These are phyloP conservation scores for Alternaria viburni DNA, from an alignment of 2,329 filamentous ascomycete species.

Conservation along the genomic window DNA sequence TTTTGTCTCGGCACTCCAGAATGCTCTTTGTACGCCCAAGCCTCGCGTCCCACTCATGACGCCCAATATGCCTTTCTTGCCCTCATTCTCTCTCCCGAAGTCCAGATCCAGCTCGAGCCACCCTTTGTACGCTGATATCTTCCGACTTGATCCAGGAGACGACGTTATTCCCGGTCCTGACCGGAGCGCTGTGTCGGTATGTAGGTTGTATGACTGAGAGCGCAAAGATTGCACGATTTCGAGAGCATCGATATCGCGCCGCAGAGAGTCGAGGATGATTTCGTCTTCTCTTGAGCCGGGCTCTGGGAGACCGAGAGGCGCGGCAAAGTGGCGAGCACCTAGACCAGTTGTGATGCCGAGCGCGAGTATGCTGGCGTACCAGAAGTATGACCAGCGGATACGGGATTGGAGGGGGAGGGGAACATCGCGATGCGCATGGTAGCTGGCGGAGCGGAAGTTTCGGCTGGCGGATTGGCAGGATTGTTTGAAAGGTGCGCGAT, in stretches of 20 bases:
- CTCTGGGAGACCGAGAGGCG: slow-evolving; percentile 30
- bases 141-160: background rate
- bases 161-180: slow-evolving; percentile 15
- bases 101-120: slow-evolving; percentile 43
- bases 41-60: slow-evolving; percentile 47
- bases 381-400: slow-evolving; percentile 39
- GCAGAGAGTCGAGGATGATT: slow-evolving; percentile 33
- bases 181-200: slow-evolving; percentile 29
- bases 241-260: slow-evolving; percentile 36
- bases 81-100: slow-evolving; percentile 21
- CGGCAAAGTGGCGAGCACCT: slow-evolving; percentile 32
- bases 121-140: slow-evolving; percentile 24
- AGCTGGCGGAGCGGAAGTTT: background rate
- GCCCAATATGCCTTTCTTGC: slow-evolving; percentile 38
- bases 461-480: background rate
- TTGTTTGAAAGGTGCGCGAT: slow-evolving; percentile 9
- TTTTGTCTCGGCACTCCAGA: slow-evolving; percentile 65
- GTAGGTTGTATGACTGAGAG: slow-evolving; percentile 33
- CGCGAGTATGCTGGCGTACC: slow-evolving; percentile 39
- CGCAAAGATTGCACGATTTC: slow-evolving; percentile 43
- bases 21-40: slow-evolving; percentile 64
- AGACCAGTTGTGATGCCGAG: slow-evolving; percentile 34
- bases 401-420: slow-evolving; percentile 28
- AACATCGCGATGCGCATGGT: slow-evolving; percentile 11
- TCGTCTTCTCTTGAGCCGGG: slow-evolving; percentile 40